Evolutionary conservation across 441 rosid species (phyloP).

Genomic region (Pelargonium citronellum): DNA sequence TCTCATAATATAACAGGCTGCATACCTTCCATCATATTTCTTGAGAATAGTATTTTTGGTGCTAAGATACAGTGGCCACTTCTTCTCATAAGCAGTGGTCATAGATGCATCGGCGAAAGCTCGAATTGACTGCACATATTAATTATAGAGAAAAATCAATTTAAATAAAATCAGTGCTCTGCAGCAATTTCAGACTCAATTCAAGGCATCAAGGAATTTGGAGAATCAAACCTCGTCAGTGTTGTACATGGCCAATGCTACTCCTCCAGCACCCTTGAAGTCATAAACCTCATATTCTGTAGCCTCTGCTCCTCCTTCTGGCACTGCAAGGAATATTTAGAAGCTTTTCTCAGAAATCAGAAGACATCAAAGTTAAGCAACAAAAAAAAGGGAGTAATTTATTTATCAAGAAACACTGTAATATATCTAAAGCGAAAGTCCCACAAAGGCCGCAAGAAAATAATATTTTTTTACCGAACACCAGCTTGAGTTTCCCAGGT

Average conservation of each 20-base stretch:
- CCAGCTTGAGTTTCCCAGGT: conserved; percentile 69
- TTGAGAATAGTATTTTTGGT: conserved; percentile 94
- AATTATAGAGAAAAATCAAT: neutral
- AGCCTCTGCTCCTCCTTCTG: conserved; percentile 19
- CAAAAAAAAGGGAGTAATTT: neutral
- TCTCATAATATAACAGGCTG: conserved; percentile 7
- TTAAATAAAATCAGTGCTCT: neutral
- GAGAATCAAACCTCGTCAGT: conserved; percentile 20
- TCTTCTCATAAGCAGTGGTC: conserved; percentile 85
- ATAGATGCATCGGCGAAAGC: conserved; percentile 91
- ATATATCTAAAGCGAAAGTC: neutral
- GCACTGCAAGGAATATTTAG: conserved; percentile 20
- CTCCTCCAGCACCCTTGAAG: conserved; percentile 25
- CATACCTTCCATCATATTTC: conserved; percentile 86
- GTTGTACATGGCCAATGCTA: conserved; percentile 24
- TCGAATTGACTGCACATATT: conserved; percentile 51
- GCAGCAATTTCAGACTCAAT: neutral
- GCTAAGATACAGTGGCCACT: conserved; percentile 94
- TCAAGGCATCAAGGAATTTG: neutral
- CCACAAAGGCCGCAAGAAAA: neutral
- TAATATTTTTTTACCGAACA: conserved; percentile 18
- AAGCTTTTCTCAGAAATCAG: conserved; percentile 17
- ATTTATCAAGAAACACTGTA: neutral
- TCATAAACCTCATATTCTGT: conserved; percentile 20
- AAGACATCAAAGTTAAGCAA: conserved; percentile 9